Base-by-base conservation (phyloP, 257 asterid genomes). In the Salvia rosmarinus region DNA sequence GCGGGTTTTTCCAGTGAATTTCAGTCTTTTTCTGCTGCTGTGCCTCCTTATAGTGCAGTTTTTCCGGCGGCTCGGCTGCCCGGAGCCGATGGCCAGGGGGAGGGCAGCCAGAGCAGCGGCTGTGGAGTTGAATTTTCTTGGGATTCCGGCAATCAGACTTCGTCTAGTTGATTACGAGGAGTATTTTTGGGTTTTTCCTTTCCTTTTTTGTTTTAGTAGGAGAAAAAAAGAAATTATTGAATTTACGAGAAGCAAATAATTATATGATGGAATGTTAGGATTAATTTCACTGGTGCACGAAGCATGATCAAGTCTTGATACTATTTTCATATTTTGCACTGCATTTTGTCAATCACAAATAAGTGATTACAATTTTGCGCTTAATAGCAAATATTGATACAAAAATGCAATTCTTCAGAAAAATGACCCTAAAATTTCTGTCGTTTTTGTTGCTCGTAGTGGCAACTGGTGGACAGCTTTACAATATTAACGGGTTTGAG, bases 101-200 rank as follows among this genome's bases (percentile, higher is more conserved):
- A 77, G 28, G 77, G 62, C 2, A 65, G 79, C 17, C 80, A 63
- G 52, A 60, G 82, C 39, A 71, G 80, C 54, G 58, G 71, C 2
- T 66, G 81, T 16, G 80, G 82, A 44, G 72, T 25, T 63, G 82
- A 64, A 34, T 71, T 68, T 57, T 72, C 80, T 64, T 71, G 80
- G 78, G 81, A 77, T 65, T 55, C 78, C 0, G 58, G 79, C 6
- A 74, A 71, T 54, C 83, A 47, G 49, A 73, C 72, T 37, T 65
- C 78, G 7, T 67, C 77, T 4, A 75, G 77, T 46, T 78, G 78
- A 73, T 69, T 32, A 57, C 1, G 5, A 23, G 23, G n/a, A 9
- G 9, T 2, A 58, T 21, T 13, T 60, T 47, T 19, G 34, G 11
- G 14, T 23, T 71, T 43, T 28, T 56, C 8, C 43, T 37, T 37